phyloP scores from a whole-genome alignment of 2,329 filamentous ascomycete species.

The Cercospora beticola region DNA sequence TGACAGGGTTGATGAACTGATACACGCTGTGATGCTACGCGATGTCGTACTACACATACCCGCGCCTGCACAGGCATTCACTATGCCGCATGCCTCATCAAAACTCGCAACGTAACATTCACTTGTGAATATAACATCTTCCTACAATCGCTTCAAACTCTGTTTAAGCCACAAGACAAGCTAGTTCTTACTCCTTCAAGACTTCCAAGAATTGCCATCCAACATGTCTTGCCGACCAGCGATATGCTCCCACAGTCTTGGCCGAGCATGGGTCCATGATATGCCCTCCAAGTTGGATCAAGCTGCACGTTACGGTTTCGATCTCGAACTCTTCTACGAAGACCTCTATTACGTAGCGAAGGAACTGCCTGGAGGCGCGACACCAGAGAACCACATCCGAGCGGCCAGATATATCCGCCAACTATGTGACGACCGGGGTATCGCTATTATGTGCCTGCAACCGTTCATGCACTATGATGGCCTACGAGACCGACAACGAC shows the following conservation, averaged over 20 bases:
- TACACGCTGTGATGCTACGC: constrained; percentile 13
- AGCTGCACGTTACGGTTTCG: constrained; percentile 65
- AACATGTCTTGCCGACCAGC: constrained; percentile 58
- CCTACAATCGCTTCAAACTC: constrained; percentile 3
- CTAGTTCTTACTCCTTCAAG: neutral
- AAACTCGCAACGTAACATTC: constrained; percentile 10
- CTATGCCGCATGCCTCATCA: constrained; percentile 4
- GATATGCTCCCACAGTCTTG: constrained; percentile 76
- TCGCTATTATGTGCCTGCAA: constrained; percentile 67
- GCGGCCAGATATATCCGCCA: constrained; percentile 59
- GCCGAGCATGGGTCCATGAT: constrained; percentile 68
- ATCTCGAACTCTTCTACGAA: constrained; percentile 76
- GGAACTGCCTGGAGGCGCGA: constrained; percentile 46
- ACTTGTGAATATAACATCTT: constrained; percentile 5
- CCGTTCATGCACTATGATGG: constrained; percentile 80
- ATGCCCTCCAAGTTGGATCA: constrained; percentile 67
- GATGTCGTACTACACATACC: constrained; percentile 16
- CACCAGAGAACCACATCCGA: constrained; percentile 50
- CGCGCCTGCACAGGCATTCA: constrained; percentile 2
- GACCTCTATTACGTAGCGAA: constrained; percentile 65
- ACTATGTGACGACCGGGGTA: constrained; percentile 57
- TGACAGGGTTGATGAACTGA: constrained; percentile 5
- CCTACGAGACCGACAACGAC: constrained; percentile 60
- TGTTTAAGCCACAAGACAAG: constrained; percentile 11
- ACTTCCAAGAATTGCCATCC: neutral